These are phyloP conservation scores for Xerocomellus intermedius DNA, from an alignment of 768 basidiomycete species.

Conservation along the genomic window DNA sequence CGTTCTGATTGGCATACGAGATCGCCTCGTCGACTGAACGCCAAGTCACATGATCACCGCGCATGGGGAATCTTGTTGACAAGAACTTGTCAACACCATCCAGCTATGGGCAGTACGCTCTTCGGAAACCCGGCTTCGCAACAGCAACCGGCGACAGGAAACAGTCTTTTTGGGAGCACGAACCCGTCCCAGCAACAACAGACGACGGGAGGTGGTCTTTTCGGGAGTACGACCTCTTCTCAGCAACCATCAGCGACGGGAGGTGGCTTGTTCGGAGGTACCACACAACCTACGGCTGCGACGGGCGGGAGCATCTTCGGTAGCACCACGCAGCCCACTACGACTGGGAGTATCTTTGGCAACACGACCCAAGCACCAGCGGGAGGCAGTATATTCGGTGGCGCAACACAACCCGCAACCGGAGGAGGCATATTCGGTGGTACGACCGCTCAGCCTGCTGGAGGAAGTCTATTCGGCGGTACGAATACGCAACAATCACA, in stretches of 20 bases:
- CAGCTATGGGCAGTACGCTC: slow-evolving; percentile 15
- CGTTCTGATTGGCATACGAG: no score
- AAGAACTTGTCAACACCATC: neutral
- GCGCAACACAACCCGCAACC: slow-evolving; percentile 15
- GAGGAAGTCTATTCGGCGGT: slow-evolving; percentile 25
- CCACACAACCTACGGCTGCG: slow-evolving; percentile 10
- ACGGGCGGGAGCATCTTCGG: slow-evolving; percentile 13
- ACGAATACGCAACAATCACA: slow-evolving; percentile 17
- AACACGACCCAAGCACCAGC: slow-evolving; percentile 1
- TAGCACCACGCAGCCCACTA: slow-evolving; percentile 11
- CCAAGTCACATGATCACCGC: slow-evolving; percentile 16
- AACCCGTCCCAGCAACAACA: slow-evolving; percentile 27
- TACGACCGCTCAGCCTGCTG: slow-evolving; percentile 22
- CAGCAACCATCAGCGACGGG: slow-evolving; percentile 17
- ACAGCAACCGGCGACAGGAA: slow-evolving; percentile 23
- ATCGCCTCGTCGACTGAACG: neutral
- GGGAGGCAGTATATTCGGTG: slow-evolving; percentile 24
- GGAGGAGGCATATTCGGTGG: slow-evolving; percentile 24
- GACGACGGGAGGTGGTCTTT: slow-evolving; percentile 15
- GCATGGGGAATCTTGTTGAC: neutral
- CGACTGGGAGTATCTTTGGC: slow-evolving; percentile 14
- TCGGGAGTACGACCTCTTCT: slow-evolving; percentile 12
- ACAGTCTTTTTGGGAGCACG: slow-evolving; percentile 26
- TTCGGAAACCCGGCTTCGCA: slow-evolving; percentile 27
- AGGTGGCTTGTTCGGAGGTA: slow-evolving; percentile 16